Conservation (phyloP, 2,329 filamentous ascomycete genomes). For the Neofusicoccum ribis region DNA sequence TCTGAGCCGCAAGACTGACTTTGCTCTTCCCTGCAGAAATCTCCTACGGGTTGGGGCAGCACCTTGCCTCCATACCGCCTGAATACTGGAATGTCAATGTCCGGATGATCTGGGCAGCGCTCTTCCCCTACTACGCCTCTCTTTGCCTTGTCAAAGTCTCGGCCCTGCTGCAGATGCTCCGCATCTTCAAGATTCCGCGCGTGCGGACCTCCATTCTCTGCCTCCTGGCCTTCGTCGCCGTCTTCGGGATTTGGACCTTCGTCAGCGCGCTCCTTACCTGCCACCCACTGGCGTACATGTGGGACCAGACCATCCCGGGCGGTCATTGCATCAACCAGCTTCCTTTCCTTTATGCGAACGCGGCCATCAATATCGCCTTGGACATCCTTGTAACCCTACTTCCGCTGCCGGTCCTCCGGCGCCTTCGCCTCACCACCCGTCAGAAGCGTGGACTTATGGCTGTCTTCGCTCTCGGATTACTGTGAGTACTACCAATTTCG, state of each 20-base stretch:
- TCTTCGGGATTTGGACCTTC: constrained; percentile 2
- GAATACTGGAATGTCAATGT: not conserved
- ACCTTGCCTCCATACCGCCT: not conserved
- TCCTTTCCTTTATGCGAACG: constrained; percentile 13
- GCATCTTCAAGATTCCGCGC: constrained; percentile 14
- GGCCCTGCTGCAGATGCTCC: constrained; percentile 17
- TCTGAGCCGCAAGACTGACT: too few species aligned
- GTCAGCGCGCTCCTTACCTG: constrained; percentile 15
- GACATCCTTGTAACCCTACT: constrained; percentile 16
- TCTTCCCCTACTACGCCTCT: constrained; percentile 18
- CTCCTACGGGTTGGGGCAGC: constrained; percentile 3
- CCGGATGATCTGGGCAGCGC: not conserved
- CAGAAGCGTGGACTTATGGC: constrained; percentile 3
- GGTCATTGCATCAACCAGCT: constrained; percentile 7
- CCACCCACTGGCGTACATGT: not conserved
- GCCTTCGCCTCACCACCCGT: not conserved
- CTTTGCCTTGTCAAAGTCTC: constrained; percentile 21
- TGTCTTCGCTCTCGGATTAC: constrained; percentile 14
- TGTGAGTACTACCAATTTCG: not conserved
- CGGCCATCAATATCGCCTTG: constrained; percentile 12
- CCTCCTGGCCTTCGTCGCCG: constrained; percentile 4
- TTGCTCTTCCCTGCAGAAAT: not conserved
- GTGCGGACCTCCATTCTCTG: not conserved
- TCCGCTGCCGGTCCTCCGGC: constrained; percentile 1
- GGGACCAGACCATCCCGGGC: not conserved